These are phyloP conservation scores for Fusarium sororula DNA, from an alignment of 2,329 filamentous ascomycete species.

Conservation along the genomic window DNA sequence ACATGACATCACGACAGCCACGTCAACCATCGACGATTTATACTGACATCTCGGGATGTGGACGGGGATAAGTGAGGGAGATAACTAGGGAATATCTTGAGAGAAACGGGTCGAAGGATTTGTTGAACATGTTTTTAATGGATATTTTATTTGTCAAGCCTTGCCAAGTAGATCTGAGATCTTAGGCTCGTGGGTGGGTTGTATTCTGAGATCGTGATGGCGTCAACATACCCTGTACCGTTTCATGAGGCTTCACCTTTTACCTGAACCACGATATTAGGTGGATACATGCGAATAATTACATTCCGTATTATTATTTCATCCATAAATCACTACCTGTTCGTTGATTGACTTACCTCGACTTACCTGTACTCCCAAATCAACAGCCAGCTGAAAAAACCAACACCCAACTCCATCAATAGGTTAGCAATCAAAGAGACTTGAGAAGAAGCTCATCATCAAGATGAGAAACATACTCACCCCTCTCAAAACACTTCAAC, in stretches of 20 bases:
- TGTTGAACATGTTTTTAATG: neutral
- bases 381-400: neutral
- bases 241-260: neutral
- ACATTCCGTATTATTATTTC: neutral
- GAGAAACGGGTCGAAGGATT: neutral
- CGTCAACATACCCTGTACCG: neutral
- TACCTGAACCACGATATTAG: no score
- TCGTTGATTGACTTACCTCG: neutral
- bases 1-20: slow-evolving; percentile 6
- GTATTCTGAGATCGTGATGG: neutral
- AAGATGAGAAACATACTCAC: slow-evolving; percentile 19
- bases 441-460: slow-evolving; percentile 15
- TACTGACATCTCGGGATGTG: neutral
- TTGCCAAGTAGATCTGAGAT: neutral
- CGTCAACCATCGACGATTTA: neutral
- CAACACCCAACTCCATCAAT: accelerated
- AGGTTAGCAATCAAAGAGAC: neutral
- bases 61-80: neutral
- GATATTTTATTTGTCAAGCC: neutral
- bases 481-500: slow-evolving; percentile 7
- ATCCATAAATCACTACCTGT: accelerated
- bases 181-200: neutral
- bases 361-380: neutral
- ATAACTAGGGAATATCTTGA: no score
- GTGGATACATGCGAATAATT: neutral